Conservation (phyloP, 805 yeast species). For the Kuraishia piskuri region DNA sequence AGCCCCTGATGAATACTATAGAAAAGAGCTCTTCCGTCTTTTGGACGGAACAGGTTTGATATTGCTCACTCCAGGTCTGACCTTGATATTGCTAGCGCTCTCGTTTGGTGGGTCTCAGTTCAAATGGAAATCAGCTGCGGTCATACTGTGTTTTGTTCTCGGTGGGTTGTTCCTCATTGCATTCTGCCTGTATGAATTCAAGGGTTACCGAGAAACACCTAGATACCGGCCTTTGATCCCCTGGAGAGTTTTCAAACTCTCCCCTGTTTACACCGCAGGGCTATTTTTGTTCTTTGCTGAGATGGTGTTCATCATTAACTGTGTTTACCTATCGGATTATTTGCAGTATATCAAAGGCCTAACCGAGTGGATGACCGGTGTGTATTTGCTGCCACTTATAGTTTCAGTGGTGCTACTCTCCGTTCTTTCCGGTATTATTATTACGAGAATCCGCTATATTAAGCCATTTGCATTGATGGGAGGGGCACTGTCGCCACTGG, state of each 20-base stretch:
- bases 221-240: conserved; percentile 34
- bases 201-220: conserved; percentile 15
- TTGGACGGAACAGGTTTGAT: conserved; percentile 42
- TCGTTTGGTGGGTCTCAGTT: conserved; percentile 43
- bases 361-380: conserved; percentile 36
- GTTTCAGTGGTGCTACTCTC: conserved; percentile 31
- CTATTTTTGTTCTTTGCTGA: conserved; percentile 19
- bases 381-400: conserved; percentile 35
- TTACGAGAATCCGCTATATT: conserved; percentile 28
- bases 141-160: conserved; percentile 37
- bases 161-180: conserved; percentile 29
- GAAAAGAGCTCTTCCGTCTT: neutral
- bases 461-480: conserved; percentile 32
- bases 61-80: conserved; percentile 31
- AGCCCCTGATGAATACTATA: neutral
- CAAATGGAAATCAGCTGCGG: conserved; percentile 49
- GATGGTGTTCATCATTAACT: conserved; percentile 29
- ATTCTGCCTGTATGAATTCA: conserved; percentile 31
- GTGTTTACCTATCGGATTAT: conserved; percentile 29
- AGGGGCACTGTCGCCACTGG: conserved; percentile 29
- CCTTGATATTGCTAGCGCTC: conserved; percentile 36
- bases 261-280: conserved; percentile 13
- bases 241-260: conserved; percentile 26
- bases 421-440: conserved; percentile 26
- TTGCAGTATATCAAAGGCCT: conserved; percentile 39